Base-by-base conservation (phyloP, 202 grass and related monocot genomes). In the Setaria viridis region DNA sequence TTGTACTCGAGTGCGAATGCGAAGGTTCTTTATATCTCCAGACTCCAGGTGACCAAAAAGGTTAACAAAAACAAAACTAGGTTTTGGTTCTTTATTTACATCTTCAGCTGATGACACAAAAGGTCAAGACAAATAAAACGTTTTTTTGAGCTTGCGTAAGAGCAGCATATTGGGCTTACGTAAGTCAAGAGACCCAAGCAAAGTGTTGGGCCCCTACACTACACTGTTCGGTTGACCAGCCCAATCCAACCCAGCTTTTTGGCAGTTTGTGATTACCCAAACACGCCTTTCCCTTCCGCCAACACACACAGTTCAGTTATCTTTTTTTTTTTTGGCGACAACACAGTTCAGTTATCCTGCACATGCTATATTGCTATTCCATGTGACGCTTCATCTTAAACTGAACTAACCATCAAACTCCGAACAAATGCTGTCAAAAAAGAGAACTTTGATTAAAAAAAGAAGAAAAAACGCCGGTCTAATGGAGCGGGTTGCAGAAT, bases 201-300 rank as follows among this genome's bases (percentile, higher is more conserved):
- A 78, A 78, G 57, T 47, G 19, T 30, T 29, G 75, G 39, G 75
- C 39, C n/a, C 56, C 75, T 7, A 62, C 75, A 60, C 1, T 20
- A 20, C 41, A 46, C 67, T 70, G 43, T 11, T 57, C 20, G 55
- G 55, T 58, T 58, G 25, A 71, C 43, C 43, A 46, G 68, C 69
- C 69, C 69, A 77, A 57, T 21, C n/a, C 45, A 30, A 13, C 42
- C 42, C 2, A 37, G 35, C 43, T 25, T 72, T 29, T 33, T 62
- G 45, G 13, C 29, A 45, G 35, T 19, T 11, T 57, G 20, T 29
- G 6, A 77, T 30, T 78, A 10, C 39, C 20, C 56, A 12, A 17
- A 62, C 42, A 45, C 15, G 34, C 32, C 72, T 49, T 11, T 74
- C 15, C 15, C 2, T 33, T 20, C 30, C 7, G 9, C 15, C 65